Evolutionary conservation across 75 land plant genomes (phyloP).

Genomic region (Picea glauca): DNA sequence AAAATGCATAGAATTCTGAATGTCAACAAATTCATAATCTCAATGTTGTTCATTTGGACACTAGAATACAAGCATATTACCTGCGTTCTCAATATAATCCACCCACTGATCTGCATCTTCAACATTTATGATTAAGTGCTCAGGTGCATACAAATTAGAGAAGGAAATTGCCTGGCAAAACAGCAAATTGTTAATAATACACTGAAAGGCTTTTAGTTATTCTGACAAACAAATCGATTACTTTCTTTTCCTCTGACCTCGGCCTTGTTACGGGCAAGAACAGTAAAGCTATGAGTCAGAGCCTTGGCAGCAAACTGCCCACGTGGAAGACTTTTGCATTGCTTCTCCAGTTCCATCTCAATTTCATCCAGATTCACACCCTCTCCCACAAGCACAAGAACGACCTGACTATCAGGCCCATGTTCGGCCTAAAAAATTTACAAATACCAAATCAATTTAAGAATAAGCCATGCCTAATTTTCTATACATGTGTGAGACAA

Average conservation of each 20-base stretch:
- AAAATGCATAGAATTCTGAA: not conserved
- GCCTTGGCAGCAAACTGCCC: slow-evolving; percentile 90
- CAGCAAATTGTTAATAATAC: not conserved
- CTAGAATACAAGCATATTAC: slow-evolving; percentile 33
- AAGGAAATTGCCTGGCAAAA: slow-evolving; percentile 81
- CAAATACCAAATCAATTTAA: not conserved
- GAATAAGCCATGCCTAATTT: not conserved
- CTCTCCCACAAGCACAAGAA: slow-evolving; percentile 87
- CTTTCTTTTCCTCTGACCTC: slow-evolving; percentile 52
- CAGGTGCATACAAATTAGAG: slow-evolving; percentile 97
- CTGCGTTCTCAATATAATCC: slow-evolving; percentile 86
- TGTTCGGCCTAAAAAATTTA: slow-evolving; percentile 78
- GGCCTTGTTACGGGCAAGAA: slow-evolving; percentile 71
- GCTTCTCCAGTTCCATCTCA: slow-evolving; percentile 66
- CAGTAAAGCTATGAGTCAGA: slow-evolving; percentile 79
- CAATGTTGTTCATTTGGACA: not conserved
- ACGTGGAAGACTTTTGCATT: slow-evolving; percentile 79
- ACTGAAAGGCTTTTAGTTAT: not conserved
- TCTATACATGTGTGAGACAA: not conserved
- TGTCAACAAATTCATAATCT: not conserved
- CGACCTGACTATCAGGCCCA: slow-evolving; percentile 99
- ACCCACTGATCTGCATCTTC: slow-evolving; percentile 91
- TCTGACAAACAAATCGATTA: not conserved
- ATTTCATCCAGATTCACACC: slow-evolving; percentile 69
- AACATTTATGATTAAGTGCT: slow-evolving; percentile 93